A percentile compares a stretch with the other conserved stretches of the same genome.
phyloP scores from a whole-genome alignment of 2,329 filamentous ascomycete species.

The Phyllosticta paracitricarpa region DNA sequence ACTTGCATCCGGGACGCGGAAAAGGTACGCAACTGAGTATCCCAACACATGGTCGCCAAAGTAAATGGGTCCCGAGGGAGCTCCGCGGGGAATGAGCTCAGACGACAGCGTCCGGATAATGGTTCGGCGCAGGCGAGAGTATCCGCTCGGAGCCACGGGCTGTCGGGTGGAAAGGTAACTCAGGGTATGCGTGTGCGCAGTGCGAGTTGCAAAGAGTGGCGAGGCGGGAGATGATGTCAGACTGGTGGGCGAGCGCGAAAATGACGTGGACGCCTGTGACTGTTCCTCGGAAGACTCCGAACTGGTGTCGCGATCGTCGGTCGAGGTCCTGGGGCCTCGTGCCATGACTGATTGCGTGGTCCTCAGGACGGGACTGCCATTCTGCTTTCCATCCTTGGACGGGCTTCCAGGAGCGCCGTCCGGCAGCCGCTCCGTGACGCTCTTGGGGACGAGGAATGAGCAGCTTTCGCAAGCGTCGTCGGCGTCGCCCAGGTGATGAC shows the following conservation, averaged over 20 bases:
- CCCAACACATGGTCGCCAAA: slow-evolving; percentile 47
- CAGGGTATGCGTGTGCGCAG: slow-evolving; percentile 43
- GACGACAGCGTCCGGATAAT: slow-evolving; percentile 49
- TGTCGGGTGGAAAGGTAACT: slow-evolving; percentile 50
- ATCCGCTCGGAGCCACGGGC: slow-evolving; percentile 43
- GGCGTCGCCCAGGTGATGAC: slow-evolving; percentile 25
- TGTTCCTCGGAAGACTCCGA: slow-evolving; percentile 27
- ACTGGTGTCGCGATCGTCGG: slow-evolving; percentile 12
- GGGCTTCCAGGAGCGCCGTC: slow-evolving; percentile 43
- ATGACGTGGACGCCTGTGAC: slow-evolving; percentile 26
- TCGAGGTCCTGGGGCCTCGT: slow-evolving; percentile 26
- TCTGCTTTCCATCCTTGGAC: slow-evolving; percentile 38
- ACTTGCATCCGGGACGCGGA: slow-evolving; percentile 48
- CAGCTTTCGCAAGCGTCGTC: slow-evolving; percentile 50
- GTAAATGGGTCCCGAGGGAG: slow-evolving; percentile 47
- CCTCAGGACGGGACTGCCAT: slow-evolving; percentile 46
- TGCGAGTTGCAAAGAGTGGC: slow-evolving; percentile 29
- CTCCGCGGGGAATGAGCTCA: slow-evolving; percentile 45
- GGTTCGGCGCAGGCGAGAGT: slow-evolving; percentile 46
- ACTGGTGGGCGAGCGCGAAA: slow-evolving; percentile 16
- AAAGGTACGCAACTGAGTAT: slow-evolving; percentile 51
- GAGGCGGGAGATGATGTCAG: slow-evolving; percentile 30
- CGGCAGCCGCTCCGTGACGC: slow-evolving; percentile 44
- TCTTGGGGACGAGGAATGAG: slow-evolving; percentile 44
- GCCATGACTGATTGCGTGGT: slow-evolving; percentile 45